Conservation (phyloP, 2,329 filamentous ascomycete genomes). For the Coniella vitis region DNA sequence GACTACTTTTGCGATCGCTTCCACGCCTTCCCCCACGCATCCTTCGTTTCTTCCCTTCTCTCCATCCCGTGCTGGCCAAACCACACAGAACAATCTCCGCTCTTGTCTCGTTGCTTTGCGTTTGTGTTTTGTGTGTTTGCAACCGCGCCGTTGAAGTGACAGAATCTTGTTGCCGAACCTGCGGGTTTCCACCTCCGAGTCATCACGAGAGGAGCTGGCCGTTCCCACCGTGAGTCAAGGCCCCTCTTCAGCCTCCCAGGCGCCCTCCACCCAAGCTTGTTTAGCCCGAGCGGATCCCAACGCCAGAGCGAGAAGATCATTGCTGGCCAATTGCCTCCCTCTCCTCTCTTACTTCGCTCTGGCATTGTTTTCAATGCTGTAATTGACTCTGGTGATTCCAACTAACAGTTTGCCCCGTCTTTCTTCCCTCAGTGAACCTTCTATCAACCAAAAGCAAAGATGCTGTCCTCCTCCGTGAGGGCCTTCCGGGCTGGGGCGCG, state of each 20-base stretch:
- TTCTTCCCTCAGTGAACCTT: not conserved
- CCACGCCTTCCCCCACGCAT: not conserved
- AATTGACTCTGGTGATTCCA: too few species aligned
- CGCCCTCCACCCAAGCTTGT: not conserved
- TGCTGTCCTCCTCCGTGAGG: conserved; percentile 36
- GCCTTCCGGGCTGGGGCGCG: conserved; percentile 38
- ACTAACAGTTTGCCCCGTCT: not conserved
- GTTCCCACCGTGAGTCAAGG: conserved; percentile 14
- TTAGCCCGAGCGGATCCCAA: too few species aligned
- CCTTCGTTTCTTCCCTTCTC: not conserved
- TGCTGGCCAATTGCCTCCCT: not conserved
- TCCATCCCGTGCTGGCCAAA: not conserved
- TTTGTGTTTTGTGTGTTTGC: not conserved
- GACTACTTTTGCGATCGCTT: conserved; percentile 2
- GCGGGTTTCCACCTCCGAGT: conserved; percentile 15
- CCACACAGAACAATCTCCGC: conserved; percentile 13
- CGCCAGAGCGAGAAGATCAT: too few species aligned
- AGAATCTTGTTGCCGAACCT: conserved; percentile 1
- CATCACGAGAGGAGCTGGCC: conserved; percentile 9
- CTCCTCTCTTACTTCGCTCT: not conserved
- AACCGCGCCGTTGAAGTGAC: not conserved
- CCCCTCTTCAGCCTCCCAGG: not conserved
- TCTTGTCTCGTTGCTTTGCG: conserved; percentile 4
- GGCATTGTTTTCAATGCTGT: not conserved
- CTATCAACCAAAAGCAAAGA: conserved; percentile 18